phyloP scores from a whole-genome alignment of 1,284 basidiomycete species.

The Thecaphora thlaspeos region DNA sequence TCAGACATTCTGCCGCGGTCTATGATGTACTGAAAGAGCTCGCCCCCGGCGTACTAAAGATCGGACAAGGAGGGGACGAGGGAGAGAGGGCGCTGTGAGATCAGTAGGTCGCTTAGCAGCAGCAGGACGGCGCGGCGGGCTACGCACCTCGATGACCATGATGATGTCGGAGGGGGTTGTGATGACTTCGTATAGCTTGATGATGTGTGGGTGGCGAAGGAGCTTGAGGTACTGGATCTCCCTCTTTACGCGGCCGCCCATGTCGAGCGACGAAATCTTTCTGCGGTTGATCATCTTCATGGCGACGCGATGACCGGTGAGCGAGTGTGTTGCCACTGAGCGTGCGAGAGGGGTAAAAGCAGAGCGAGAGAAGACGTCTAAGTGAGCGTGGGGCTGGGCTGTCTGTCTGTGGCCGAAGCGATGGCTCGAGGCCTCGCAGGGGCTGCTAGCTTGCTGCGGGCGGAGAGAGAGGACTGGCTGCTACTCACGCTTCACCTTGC shows the following conservation, averaged over 20 bases:
- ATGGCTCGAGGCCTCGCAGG: too few relatives aligned
- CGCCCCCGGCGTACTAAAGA: slow-evolving; percentile 48
- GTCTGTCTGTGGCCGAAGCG: too few relatives aligned
- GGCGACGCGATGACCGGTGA: slow-evolving; percentile 92
- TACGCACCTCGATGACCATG: slow-evolving; percentile 53
- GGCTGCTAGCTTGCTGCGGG: too few relatives aligned
- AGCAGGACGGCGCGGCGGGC: not conserved
- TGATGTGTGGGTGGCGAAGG: slow-evolving; percentile 56
- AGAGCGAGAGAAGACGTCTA: not conserved
- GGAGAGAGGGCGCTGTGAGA: not conserved
- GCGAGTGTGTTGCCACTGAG: slow-evolving; percentile 84
- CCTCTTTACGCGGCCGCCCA: slow-evolving; percentile 71
- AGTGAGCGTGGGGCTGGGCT: too few relatives aligned
- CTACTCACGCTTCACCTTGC: slow-evolving; percentile 90
- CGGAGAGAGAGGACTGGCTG: too few relatives aligned
- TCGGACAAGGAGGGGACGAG: not conserved
- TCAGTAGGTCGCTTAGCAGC: too few relatives aligned
- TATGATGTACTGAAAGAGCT: slow-evolving; percentile 57
- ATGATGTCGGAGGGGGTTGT: slow-evolving; percentile 56
- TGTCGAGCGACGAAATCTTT: slow-evolving; percentile 82
- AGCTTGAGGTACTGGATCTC: slow-evolving; percentile 63
- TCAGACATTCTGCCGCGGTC: slow-evolving; percentile 54
- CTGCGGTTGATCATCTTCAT: slow-evolving; percentile 97
- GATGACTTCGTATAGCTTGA: slow-evolving; percentile 58
- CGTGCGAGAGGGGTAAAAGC: not conserved